Evolutionary conservation across 2,329 filamentous ascomycete species (phyloP).

Genomic region (Apiospora aurea): DNA sequence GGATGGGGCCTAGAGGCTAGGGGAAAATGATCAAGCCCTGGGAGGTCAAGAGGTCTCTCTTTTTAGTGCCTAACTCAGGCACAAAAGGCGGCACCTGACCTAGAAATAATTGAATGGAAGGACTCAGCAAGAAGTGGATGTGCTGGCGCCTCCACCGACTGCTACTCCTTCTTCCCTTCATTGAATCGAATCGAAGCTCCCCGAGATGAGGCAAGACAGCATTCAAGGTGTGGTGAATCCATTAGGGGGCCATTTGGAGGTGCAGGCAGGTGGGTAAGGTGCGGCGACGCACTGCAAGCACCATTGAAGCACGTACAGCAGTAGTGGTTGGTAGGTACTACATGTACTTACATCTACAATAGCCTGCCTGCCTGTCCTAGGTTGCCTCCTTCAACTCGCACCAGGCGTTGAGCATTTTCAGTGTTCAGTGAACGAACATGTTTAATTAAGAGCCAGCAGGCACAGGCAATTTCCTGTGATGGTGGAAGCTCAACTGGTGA

Average conservation of each 20-base stretch:
- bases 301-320: neutral
- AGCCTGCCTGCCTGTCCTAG: neutral
- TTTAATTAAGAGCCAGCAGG: conserved; percentile 11
- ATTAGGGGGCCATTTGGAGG: conserved; percentile 1
- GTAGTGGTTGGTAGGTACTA: neutral
- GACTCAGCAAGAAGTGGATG: conserved; percentile 21
- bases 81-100: too few species aligned
- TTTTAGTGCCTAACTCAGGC: neutral
- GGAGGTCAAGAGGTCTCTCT: neutral
- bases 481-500: neutral
- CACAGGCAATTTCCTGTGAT: neutral
- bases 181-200: neutral
- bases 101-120: neutral
- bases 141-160: neutral
- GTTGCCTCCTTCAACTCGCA: neutral
- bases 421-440: neutral
- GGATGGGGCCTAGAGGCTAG: neutral
- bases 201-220: neutral
- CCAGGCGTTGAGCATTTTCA: too few species aligned
- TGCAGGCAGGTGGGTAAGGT: neutral
- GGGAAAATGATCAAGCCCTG: neutral
- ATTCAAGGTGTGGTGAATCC: neutral
- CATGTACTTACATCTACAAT: too few species aligned
- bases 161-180: neutral
- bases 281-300: neutral